Evolutionary conservation across 2,329 filamentous ascomycete species (phyloP).

Genomic region (Arachnopeziza araneosa): DNA sequence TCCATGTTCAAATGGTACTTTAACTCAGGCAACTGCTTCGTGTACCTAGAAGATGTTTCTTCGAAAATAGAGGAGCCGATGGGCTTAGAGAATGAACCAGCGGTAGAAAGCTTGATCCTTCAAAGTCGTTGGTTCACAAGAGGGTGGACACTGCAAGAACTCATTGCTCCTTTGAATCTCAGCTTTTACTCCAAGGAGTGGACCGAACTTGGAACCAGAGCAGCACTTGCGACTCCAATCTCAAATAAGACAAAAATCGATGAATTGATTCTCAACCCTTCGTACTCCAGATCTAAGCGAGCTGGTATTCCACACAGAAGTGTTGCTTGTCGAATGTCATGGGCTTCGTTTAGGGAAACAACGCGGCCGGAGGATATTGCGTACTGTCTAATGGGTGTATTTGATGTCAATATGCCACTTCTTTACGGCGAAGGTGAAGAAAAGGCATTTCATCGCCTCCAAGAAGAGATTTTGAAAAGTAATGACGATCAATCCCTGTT

Average conservation of each 20-base stretch:
- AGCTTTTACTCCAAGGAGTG: slow-evolving; percentile 8
- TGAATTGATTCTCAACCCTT: too few relatives aligned
- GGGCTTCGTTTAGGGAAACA: slow-evolving; percentile 34
- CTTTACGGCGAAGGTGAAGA: slow-evolving; percentile 34
- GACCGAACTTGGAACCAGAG: too few relatives aligned
- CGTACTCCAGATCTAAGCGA: too few relatives aligned
- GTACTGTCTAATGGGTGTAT: slow-evolving; percentile 40
- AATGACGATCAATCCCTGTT: too few relatives aligned
- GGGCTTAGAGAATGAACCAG: too few relatives aligned
- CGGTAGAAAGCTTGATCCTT: too few relatives aligned
- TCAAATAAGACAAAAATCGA: too few relatives aligned
- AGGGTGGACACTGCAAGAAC: slow-evolving; percentile 11
- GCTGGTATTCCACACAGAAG: too few relatives aligned
- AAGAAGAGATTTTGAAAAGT: slow-evolving; percentile 8
- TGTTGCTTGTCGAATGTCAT: slow-evolving; percentile 33
- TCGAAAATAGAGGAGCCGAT: too few relatives aligned
- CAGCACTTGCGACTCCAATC: too few relatives aligned
- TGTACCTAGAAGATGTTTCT: too few relatives aligned
- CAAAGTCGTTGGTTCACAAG: not conserved
- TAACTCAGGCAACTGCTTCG: too few relatives aligned
- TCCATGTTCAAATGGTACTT: slow-evolving; percentile 14
- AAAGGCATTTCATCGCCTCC: not conserved
- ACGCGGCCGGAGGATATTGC: slow-evolving; percentile 36
- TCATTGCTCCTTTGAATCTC: slow-evolving; percentile 14
- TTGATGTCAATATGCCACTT: slow-evolving; percentile 38